phyloP scores from a whole-genome alignment of 768 basidiomycete species.

The Boletus tylopilopsis region DNA sequence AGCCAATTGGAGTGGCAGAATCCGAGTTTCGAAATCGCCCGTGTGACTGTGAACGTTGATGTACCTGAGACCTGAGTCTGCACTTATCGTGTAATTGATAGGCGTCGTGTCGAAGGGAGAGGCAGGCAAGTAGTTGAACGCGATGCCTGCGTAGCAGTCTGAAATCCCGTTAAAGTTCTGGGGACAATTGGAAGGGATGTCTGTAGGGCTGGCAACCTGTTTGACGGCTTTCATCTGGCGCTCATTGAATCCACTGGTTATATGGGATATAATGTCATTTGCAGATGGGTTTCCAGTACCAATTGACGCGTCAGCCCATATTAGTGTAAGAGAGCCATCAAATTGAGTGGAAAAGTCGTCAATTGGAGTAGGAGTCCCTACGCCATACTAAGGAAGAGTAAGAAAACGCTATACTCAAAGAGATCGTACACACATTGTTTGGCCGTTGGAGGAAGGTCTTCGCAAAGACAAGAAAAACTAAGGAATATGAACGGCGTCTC shows the following conservation, averaged over 20 bases:
- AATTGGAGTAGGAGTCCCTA: conserved; percentile 55
- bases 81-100: conserved; percentile 67
- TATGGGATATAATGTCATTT: conserved; percentile 53
- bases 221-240: conserved; percentile 47
- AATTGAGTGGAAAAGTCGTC: conserved; percentile 45
- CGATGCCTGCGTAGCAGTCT: conserved; percentile 64
- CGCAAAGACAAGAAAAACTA: conserved; percentile 59
- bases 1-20: conserved; percentile 75
- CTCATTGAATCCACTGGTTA: conserved; percentile 50
- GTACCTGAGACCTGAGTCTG: conserved; percentile 59
- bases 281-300: conserved; percentile 53
- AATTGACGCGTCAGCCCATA: conserved; percentile 70
- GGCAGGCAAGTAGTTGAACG: conserved; percentile 55
- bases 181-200: conserved; percentile 58
- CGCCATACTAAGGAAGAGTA: conserved; percentile 46
- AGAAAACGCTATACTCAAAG: background rate
- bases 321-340: conserved; percentile 46
- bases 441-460: conserved; percentile 56
- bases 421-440: conserved; percentile 46
- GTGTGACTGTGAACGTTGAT: conserved; percentile 64
- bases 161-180: conserved; percentile 72
- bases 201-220: conserved; percentile 42
- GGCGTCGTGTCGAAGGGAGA: conserved; percentile 28
- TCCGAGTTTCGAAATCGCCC: conserved; percentile 63
- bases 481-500: background rate